Evolutionary conservation across 805 yeast genomes (phyloP).

Genomic region (Candida manassasensis): DNA sequence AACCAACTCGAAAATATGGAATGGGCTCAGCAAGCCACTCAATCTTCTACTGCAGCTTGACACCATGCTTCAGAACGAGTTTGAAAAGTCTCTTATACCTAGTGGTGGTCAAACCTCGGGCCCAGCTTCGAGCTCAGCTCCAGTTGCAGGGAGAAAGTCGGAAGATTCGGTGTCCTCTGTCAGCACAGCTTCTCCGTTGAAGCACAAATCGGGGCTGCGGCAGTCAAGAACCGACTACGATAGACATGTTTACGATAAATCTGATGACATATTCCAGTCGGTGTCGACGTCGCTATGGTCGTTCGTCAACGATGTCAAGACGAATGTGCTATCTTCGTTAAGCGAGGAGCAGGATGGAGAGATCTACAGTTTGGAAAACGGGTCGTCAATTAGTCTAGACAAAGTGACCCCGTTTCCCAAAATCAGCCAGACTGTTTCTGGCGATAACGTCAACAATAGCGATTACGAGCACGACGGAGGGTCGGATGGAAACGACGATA

Average conservation of each 20-base stretch:
- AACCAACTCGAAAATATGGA: constrained; percentile 25
- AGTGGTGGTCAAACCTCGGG: constrained; percentile 4
- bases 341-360: constrained; percentile 12
- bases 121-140: too few species aligned
- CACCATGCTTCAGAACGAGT: constrained; percentile 58
- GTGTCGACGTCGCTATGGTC: constrained; percentile 41
- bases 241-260: constrained; percentile 1
- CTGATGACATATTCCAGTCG: constrained; percentile 37
- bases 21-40: constrained; percentile 47
- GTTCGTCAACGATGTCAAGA: constrained; percentile 38
- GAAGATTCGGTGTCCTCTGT: constrained; percentile 23
- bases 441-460: constrained; percentile 10
- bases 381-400: constrained; percentile 19
- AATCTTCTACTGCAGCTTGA: constrained; percentile 64
- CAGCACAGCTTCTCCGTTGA: constrained; percentile 25
- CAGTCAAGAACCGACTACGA: constrained; percentile 4
- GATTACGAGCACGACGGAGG: constrained; percentile 11
- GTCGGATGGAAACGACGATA: constrained; percentile 9
- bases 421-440: background rate
- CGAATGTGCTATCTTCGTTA: constrained; percentile 28
- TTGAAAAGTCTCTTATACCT: constrained; percentile 43
- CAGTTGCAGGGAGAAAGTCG: constrained; percentile 13
- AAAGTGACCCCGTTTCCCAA: constrained; percentile 4
- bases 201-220: constrained; percentile 14
- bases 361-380: constrained; percentile 21